Evolutionary conservation across 768 basidiomycete species (phyloP), one percentile per base, ranked within the genome.

Genomic region (Leccinum truebloodii): DNA sequence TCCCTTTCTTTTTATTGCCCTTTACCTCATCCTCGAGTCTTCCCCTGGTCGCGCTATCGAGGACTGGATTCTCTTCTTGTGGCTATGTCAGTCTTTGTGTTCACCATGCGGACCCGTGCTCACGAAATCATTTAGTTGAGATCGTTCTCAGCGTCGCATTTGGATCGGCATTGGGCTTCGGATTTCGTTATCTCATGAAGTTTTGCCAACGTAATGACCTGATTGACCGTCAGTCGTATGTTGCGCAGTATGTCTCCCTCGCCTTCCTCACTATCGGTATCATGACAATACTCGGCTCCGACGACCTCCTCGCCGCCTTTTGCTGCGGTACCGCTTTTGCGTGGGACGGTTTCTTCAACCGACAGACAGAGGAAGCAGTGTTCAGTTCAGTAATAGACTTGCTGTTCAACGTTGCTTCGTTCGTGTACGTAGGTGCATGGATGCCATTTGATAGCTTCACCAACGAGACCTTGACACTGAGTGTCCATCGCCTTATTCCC

Each of bases 331-430:
- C 93, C 5, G 93, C 94, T 2, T 99, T 98, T 71, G 96, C 94
- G 0, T 97, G 94, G 94, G 95, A 96, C 70, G 94, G 88, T 37
- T 95, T 94, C 78, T 92, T 92, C 80, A 93, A 94, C 74, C 85
- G 86, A 59, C 93, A 95, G 69, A 97, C 95, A 0, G 95, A 97
- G 71, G 95, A 98, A 73, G 85, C 92, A 30, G 88, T 94, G 62
- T 99, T 99, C 80, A 92, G 89, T 65, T 94, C 92, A 75, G 95
- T 98, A 67, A 94, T 98, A 69, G 94, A 98, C 75, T 78, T 98
- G 65, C 81, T 98, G 59, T 96, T 97, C 85, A 98, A 98, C 77
- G 85, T 94, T 63, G 93, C 94, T 30, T 91, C 92, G 4, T 98
- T 98, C 78, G 87, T 98, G 54, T 98, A 90, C 70, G 90, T 98